Conservation (phyloP, 768 basidiomycete species). For the Kwoniella dejecticola region DNA sequence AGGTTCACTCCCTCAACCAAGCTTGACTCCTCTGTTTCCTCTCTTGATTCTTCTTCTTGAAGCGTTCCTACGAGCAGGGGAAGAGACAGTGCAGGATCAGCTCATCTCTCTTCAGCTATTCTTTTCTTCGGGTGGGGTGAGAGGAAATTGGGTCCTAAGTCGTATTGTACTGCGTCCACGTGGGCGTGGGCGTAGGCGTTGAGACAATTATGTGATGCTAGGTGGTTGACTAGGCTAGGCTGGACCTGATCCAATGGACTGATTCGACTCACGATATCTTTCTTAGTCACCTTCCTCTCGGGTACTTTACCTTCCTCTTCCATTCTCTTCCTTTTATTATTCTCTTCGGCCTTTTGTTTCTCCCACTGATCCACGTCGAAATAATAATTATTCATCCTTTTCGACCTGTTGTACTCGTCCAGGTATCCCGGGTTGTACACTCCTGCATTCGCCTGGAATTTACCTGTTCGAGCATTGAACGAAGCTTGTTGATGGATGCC, state of each 20-base stretch:
- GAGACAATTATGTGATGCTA: too few species aligned
- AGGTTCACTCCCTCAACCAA: conserved; percentile 48
- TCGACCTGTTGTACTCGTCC: conserved; percentile 49
- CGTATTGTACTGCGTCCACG: too few species aligned
- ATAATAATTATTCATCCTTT: conserved; percentile 50
- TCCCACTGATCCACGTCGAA: conserved; percentile 56
- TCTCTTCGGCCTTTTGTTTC: conserved; percentile 36
- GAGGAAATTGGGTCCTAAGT: neutral
- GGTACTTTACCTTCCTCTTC: conserved; percentile 30
- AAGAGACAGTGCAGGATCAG: too few species aligned
- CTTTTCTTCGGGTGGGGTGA: neutral
- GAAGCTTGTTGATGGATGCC: conserved; percentile 40
- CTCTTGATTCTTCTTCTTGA: conserved; percentile 50
- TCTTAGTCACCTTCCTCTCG: conserved; percentile 48
- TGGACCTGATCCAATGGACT: too few species aligned
- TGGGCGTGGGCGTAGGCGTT: too few species aligned
- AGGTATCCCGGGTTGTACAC: conserved; percentile 38
- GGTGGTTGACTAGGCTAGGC: too few species aligned
- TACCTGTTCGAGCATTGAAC: conserved; percentile 54
- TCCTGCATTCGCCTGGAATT: conserved; percentile 45
- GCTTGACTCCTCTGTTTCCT: conserved; percentile 45
- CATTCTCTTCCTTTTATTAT: conserved; percentile 42
- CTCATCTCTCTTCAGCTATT: neutral
- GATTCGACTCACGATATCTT: conserved; percentile 55
- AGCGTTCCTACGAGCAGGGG: conserved; percentile 42